Evolutionary conservation across 2,329 filamentous ascomycete genomes (phyloP).

Genomic region (Neonectria neomacrospora): DNA sequence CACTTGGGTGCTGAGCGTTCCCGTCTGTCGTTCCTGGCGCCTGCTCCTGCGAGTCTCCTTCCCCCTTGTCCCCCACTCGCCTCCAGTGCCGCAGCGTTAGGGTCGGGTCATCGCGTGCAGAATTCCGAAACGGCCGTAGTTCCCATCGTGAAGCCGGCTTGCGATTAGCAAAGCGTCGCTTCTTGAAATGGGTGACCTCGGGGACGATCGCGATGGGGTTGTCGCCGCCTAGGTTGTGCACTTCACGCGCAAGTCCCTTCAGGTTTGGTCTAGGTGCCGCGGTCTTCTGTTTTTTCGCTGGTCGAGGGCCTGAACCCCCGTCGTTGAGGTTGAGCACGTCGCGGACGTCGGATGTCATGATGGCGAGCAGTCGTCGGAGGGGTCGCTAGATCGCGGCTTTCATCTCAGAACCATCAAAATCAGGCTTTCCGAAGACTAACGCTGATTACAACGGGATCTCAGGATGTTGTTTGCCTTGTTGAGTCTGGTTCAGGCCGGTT

Average conservation of each 20-base stretch:
- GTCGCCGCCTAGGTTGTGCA: constrained; percentile 73
- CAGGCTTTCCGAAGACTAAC: not conserved
- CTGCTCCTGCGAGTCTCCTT: constrained; percentile 47
- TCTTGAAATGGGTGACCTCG: constrained; percentile 69
- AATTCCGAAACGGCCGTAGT: constrained; percentile 78
- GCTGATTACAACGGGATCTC: not conserved
- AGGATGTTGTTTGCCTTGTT: constrained; percentile 14
- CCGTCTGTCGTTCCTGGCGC: constrained; percentile 43
- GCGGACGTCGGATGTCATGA: constrained; percentile 83
- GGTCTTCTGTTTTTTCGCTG: constrained; percentile 80
- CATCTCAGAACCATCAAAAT: constrained; percentile 40
- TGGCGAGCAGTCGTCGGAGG: constrained; percentile 42
- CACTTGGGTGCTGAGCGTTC: constrained; percentile 34
- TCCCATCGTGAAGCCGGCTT: constrained; percentile 73
- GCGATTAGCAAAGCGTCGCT: constrained; percentile 63
- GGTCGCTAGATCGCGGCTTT: constrained; percentile 29
- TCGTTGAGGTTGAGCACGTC: constrained; percentile 87
- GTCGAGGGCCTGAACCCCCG: constrained; percentile 60
- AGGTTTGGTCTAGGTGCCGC: constrained; percentile 68
- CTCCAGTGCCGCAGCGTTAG: constrained; percentile 85
- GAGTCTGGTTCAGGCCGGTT: constrained; percentile 18
- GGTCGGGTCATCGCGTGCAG: constrained; percentile 74
- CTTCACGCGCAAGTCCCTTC: constrained; percentile 73
- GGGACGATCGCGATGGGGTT: constrained; percentile 75
- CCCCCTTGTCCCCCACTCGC: constrained; percentile 65